Evolutionary conservation across 371 early-diverging fungal genomes (phyloP), one percentile per base, ranked within the genome.

Genomic region (Mortierella sp.): DNA sequence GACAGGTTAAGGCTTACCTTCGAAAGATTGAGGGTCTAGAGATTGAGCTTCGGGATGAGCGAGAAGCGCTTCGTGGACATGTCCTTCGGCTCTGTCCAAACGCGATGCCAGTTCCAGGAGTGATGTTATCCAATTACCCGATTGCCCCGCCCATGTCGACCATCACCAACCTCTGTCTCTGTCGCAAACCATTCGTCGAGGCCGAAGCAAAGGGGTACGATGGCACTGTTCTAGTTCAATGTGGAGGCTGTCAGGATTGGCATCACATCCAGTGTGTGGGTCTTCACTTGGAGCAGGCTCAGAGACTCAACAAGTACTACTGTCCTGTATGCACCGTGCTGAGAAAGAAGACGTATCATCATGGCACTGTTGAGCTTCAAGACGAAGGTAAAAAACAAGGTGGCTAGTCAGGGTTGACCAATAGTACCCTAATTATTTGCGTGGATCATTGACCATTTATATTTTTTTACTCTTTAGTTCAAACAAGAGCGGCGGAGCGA

Each of bases 21-120:
- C 88, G 92, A 2, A 89, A 90, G 71, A 73, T 92, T 29, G 89
- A 91, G 50, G 94, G 94, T 0, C 85, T 92, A 41, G 87, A 88
- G 22, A 82, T 94, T 10, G 71, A 85, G 14, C 73, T 92, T 19
- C 85, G 76, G 34, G 85, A 81, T 10, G 88, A 90, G 70, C 80
- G 87, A 0, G 87, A 87, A 3, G 86, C 86, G 26, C 74, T 92
- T 22, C 85, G 88, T 5, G 68, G 76, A 24, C 91, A 89, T 48
- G 70, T 91, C n/a, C 79, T 88, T 39, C 76, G 73, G 6, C 70
- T 90, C 9, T 64, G 78, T 2, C 87, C 88, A 8, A 48, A 64
- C 24, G 73, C 85, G 1, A 81, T 78, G 72, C 73, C 81, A 6
- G 68, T 58, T 24, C 71, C 71, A 14, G 77, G 71, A 26, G 79